Base-by-base conservation (phyloP, 164 flowering plant genomes). In the Chimonanthus praecox region DNA sequence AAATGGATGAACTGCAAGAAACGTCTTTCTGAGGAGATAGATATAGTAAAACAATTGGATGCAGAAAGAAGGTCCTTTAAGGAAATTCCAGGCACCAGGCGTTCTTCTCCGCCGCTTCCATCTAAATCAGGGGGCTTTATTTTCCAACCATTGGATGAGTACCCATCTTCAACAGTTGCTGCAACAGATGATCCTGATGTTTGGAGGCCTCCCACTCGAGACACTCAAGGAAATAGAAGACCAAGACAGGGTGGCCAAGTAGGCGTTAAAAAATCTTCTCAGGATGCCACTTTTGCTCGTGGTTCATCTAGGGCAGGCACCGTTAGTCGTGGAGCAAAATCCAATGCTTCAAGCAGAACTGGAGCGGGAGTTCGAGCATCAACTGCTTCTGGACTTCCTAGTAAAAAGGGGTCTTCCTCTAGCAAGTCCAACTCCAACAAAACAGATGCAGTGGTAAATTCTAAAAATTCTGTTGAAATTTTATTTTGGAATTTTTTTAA, bases 1-100 rank as follows among this genome's bases (percentile, higher is more conserved):
- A 95, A 95, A 83, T 95, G 99, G 99, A 90, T 88, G 94, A 91
- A 88, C 77, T 92, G 89, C 60, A 95, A 92, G 85, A 95, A 93
- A 81, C 86, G 89, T 5, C 78, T 95, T 11, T 76, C 89, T 1
- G 98, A 95, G 79, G 99, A 95, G 83, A 79, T 88, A 49, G 98
- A 95, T 50, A 86, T 85, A 16, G 99, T 95, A 18, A 95, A 95
- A 77, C 99, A 91, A 75, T 82, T 95, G 77, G 99, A 95, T 82
- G 87, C 94, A 1, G 98, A 95, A 85, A 86, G 87, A 83, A 88
- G 89, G 78, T 82, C 92, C 11, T 92, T 95, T 71, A 95, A 92
- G 83, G 97, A 93, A 54, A 72, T 77, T 68, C 83, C 86, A 6
- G 80, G 83, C 21, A 87, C 46, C 45, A 81, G 92, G 45, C 85